A percentile compares a stretch with the other conserved stretches of the same genome.
These are phyloP conservation scores for Pythium biforme DNA, from an alignment of 352 stramenopile species.

Conservation along the genomic window DNA sequence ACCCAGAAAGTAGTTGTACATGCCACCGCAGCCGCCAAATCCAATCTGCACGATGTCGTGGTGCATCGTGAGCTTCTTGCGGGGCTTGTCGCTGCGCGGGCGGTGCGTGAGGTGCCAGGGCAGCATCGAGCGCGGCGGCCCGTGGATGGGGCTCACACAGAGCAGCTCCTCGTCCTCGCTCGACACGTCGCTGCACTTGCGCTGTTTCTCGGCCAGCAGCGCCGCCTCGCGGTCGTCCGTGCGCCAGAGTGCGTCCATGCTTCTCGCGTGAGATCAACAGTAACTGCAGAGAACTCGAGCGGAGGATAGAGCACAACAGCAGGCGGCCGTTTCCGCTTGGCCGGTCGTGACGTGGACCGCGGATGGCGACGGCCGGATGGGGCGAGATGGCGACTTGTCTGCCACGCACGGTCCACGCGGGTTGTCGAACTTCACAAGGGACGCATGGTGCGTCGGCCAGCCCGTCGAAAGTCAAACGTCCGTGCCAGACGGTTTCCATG, in stretches of 20 bases:
- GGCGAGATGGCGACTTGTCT: too few relatives aligned
- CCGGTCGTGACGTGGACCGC: not conserved
- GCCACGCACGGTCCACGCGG: not conserved
- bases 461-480: constrained; percentile 13
- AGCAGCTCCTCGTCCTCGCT: not conserved
- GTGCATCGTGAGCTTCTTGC: constrained; percentile 56
- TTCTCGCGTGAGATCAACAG: not conserved
- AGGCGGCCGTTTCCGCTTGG: not conserved
- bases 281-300: not conserved
- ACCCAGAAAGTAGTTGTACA: constrained; percentile 88
- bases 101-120: constrained; percentile 39
- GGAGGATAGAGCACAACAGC: not conserved
- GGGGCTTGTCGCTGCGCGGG: constrained; percentile 23
- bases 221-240: constrained; percentile 32
- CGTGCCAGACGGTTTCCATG: constrained; percentile 23
- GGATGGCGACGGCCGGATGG: not conserved
- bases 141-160: constrained; percentile 16
- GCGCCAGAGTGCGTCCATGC: constrained; percentile 40
- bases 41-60: constrained; percentile 67
- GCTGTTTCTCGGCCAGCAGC: constrained; percentile 18
- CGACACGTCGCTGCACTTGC: constrained; percentile 22
- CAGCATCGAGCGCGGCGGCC: constrained; percentile 16
- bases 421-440: constrained; percentile 19
- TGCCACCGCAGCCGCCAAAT: constrained; percentile 78
- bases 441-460: constrained; percentile 24